Conservation (phyloP, 139 green algal species). For the Chlamydomonas eustigma region DNA sequence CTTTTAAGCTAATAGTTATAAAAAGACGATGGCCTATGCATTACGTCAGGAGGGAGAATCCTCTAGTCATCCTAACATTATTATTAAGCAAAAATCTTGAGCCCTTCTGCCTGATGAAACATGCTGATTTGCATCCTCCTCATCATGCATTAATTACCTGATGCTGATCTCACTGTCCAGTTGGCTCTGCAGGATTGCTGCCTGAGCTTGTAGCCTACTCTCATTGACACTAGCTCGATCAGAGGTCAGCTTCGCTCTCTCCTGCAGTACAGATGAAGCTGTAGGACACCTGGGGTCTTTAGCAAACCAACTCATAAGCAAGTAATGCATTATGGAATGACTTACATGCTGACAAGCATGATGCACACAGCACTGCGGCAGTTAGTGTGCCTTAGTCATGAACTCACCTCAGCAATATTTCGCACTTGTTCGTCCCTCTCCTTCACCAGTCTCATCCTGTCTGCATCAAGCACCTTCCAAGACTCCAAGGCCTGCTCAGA, state of each 20-base stretch:
- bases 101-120: no score
- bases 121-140: not conserved
- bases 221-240: conserved; percentile 8
- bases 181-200: conserved; percentile 15
- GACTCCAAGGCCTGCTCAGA: not conserved
- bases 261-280: not conserved
- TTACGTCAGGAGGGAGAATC: no score
- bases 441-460: not conserved
- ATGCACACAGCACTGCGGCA: no score
- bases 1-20: no score
- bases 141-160: not conserved
- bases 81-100: no score
- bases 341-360: no score
- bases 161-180: conserved; percentile 14
- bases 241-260: conserved; percentile 12
- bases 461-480: not conserved
- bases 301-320: no score
- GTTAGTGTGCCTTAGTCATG: no score
- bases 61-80: no score
- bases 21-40: no score
- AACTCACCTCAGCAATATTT: not conserved
- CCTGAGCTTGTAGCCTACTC: conserved; percentile 13
- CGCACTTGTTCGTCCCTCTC: not conserved
- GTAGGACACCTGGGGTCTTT: not conserved
- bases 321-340: no score